These are phyloP conservation scores for Austroboletus eburneus DNA, from an alignment of 768 basidiomycete species.

Conservation along the genomic window DNA sequence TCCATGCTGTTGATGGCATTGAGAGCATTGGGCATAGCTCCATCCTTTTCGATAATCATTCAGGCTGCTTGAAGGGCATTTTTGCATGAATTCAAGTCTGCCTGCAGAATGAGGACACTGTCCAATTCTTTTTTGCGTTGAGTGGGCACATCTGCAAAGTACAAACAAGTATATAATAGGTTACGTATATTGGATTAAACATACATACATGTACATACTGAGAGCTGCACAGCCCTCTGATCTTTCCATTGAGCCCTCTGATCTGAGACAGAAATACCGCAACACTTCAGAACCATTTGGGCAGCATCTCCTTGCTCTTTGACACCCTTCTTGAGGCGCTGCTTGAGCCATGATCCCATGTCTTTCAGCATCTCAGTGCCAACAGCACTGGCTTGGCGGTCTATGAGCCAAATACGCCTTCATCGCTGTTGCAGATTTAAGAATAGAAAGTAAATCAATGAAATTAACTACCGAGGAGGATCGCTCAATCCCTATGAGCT, in stretches of 20 bases:
- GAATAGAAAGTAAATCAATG: too few relatives aligned
- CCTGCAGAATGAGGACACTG: conserved; percentile 29
- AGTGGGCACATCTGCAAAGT: conserved; percentile 26
- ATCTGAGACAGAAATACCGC: not conserved
- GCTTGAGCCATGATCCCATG: not conserved
- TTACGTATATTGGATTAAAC: too few relatives aligned
- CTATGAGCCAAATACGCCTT: too few relatives aligned
- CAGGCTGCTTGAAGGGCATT: conserved; percentile 14
- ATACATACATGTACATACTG: not conserved
- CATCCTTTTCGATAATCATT: not conserved
- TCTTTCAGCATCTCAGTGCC: not conserved
- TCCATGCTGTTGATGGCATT: conserved; percentile 17
- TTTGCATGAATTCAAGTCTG: conserved; percentile 26
- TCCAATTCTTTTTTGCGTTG: conserved; percentile 34
- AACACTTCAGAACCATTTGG: not conserved
- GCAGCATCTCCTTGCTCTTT: not conserved
- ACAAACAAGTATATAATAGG: too few relatives aligned
- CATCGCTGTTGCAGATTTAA: too few relatives aligned
- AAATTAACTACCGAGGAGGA: too few relatives aligned
- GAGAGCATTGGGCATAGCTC: not conserved
- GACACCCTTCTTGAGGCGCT: not conserved
- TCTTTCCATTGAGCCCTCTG: not conserved
- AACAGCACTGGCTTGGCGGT: too few relatives aligned
- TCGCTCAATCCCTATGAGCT: too few relatives aligned
- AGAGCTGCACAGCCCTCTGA: not conserved